These are phyloP conservation scores for Colletotrichum endophyticum DNA, from an alignment of 2,329 filamentous ascomycete species.

Conservation along the genomic window DNA sequence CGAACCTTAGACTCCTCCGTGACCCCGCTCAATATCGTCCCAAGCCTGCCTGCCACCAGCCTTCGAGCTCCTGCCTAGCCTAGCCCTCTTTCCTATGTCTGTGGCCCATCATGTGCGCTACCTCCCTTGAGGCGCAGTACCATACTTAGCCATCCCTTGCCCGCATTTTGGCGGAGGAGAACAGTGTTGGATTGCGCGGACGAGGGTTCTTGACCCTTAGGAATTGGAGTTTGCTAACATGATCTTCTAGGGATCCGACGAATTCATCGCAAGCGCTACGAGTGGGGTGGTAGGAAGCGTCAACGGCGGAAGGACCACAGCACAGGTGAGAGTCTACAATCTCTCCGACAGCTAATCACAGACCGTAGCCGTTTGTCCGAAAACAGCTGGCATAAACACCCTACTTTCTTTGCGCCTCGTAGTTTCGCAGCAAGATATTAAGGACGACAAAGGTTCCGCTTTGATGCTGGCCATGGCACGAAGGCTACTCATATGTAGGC, in stretches of 20 bases:
- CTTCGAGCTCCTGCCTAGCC: background rate
- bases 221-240: background rate
- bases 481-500: background rate
- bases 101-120: background rate
- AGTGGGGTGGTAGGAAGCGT: fast-evolving
- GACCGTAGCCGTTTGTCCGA: background rate
- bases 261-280: background rate
- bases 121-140: background rate
- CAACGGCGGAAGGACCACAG: fast-evolving
- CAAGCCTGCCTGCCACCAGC: background rate
- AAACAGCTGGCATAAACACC: fast-evolving
- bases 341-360: fast-evolving
- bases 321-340: background rate
- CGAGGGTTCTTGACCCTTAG: background rate
- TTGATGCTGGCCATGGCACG: background rate
- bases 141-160: background rate
- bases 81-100: background rate
- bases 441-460: background rate
- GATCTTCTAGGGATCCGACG: background rate
- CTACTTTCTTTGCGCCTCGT: background rate
- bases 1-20: background rate
- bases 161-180: background rate
- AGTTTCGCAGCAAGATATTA: background rate
- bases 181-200: background rate
- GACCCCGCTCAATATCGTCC: background rate